Conservation (phyloP, 2,329 filamentous ascomycete species). For the Lachnum nothofagi region DNA sequence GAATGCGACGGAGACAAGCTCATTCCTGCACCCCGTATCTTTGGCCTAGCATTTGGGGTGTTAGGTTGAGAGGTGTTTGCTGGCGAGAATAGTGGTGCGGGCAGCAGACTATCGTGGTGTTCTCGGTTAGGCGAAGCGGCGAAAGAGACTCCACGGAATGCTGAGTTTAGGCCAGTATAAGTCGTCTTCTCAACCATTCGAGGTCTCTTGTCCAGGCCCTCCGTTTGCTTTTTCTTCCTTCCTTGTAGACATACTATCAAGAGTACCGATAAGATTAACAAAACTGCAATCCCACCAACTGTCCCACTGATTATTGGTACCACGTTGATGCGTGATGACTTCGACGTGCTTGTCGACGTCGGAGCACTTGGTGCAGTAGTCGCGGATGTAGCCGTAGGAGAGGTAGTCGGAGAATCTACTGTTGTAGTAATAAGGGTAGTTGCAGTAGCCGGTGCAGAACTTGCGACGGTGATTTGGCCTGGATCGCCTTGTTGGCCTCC, state of each 20-base stretch:
- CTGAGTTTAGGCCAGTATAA: conserved; percentile 19
- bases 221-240: conserved; percentile 9
- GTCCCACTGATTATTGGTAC: conserved; percentile 19
- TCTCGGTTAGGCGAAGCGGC: conserved; percentile 1
- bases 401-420: background rate
- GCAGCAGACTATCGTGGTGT: conserved; percentile 5
- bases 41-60: background rate
- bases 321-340: background rate
- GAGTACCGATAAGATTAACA: conserved; percentile 17
- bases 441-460: background rate
- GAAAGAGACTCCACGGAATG: conserved; percentile 22
- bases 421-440: background rate
- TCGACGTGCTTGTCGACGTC: conserved; percentile 10
- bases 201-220: background rate
- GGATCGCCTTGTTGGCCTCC: background rate
- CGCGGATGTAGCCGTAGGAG: too few species aligned
- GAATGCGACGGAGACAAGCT: conserved; percentile 1
- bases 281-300: conserved; percentile 16
- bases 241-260: conserved; percentile 15
- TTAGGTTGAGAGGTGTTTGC: too few species aligned
- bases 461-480: background rate
- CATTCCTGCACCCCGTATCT: conserved; percentile 13
- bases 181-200: conserved; percentile 12
- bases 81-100: conserved; percentile 5
- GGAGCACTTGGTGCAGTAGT: conserved; percentile 4